Evolutionary conservation across 352 stramenopile species (phyloP), one percentile per base, ranked within the genome.

Genomic region (Globisporangium okanoganense): DNA sequence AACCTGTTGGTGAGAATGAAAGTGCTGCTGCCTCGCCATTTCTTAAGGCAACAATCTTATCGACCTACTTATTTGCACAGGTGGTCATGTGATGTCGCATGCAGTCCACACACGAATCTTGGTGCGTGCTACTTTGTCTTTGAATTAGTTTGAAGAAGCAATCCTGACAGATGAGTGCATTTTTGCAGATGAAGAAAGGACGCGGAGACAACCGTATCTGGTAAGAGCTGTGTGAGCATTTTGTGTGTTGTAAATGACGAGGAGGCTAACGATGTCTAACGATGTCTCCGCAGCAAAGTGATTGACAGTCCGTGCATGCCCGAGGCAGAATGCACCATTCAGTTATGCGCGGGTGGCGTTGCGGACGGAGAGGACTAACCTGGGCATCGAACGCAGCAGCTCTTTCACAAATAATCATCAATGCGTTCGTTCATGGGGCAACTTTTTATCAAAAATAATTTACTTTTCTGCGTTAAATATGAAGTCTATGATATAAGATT

Each of bases 31-130:
- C 38, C 5, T 51, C 13, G 10, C 12, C 24, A 10, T 51, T 49
- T 49, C 22, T 8, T 29, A 12, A 31, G 1, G 16, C 8, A n/a
- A n/a, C 22, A 33, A 44, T 9, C 24, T 51, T 20, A 51, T 14
- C 25, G 16, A 1, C 22, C 27, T 16, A 35, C 31, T 18, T 41
- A 53, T 53, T 48, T 48, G 16, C 53, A n/a, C n/a, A 87, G 78
- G 82, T 58, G 87, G 85, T 5, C 82, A 94, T 54, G 81, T 99
- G 56, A 98, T 99, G 62, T 98, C 97, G 2, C 97, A 99, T 72
- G 97, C 97, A 24, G 97, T 94, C 12, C 98, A 98, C 54, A 99
- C 97, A 13, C 87, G 97, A 20, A 69, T 99, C n/a, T 70, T 88
- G 70, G 81, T 97, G 73, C 38, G 48, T 27, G 4, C 12, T 54